Evolutionary conservation across 1,139 yeast species (phyloP).

Genomic region (Saccharomyces hybrid): DNA sequence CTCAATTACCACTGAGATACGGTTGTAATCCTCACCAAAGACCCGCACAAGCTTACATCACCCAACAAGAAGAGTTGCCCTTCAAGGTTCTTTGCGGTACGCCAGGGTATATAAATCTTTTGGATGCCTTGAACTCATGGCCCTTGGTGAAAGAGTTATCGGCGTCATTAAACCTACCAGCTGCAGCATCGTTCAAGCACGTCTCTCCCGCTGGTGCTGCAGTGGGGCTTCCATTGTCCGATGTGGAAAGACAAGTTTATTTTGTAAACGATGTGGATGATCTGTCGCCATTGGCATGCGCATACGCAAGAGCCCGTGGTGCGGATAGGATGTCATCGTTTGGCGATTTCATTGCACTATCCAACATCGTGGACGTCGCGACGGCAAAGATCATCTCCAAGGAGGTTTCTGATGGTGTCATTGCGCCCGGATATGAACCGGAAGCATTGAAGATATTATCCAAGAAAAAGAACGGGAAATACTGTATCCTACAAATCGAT

Average conservation of each 20-base stretch:
- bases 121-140: constrained; percentile 97
- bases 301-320: constrained; percentile 98
- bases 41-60: constrained; percentile 94
- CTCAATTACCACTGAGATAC: constrained; percentile 90
- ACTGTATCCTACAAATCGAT: constrained; percentile 91
- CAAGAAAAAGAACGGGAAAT: constrained; percentile 94
- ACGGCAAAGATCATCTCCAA: constrained; percentile 95
- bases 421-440: constrained; percentile 92
- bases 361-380: constrained; percentile 91
- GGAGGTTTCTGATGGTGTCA: constrained; percentile 97
- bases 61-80: constrained; percentile 74
- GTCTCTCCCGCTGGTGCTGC: constrained; percentile 99
- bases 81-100: constrained; percentile 90
- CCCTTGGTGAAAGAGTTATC: constrained; percentile 94
- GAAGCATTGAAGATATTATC: constrained; percentile 84
- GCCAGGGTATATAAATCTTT: constrained; percentile 92
- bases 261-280: constrained; percentile 92
- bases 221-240: constrained; percentile 86
- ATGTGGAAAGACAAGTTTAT: constrained; percentile 87
- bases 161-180: constrained; percentile 90
- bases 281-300: constrained; percentile 92
- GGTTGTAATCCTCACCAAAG: constrained; percentile 99
- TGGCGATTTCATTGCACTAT: constrained; percentile 95
- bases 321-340: constrained; percentile 99
- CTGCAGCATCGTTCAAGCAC: constrained; percentile 98